These are phyloP conservation scores for Pneumocystis carinii DNA, from an alignment of 1,139 yeast genomes.

Conservation along the genomic window DNA sequence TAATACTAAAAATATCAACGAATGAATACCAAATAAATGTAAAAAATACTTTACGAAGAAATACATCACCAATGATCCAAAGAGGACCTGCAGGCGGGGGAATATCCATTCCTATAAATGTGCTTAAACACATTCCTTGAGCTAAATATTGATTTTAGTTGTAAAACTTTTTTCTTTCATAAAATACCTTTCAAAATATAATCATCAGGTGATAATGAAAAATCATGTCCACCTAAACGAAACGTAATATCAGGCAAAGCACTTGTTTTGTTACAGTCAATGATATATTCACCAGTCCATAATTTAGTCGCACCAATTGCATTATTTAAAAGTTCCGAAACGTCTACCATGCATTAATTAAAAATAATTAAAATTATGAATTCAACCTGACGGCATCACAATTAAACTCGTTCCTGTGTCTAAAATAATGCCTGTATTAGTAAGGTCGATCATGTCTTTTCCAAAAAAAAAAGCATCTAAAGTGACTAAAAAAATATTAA, in stretches of 20 bases:
- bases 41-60: slow-evolving; percentile 48
- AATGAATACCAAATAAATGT: background rate
- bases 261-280: slow-evolving; percentile 77
- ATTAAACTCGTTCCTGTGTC: slow-evolving; percentile 96
- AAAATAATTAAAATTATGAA: background rate
- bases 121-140: slow-evolving; percentile 87
- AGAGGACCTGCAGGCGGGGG: slow-evolving; percentile 93
- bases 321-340: slow-evolving; percentile 86
- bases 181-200: slow-evolving; percentile 54
- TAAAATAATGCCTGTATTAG: slow-evolving; percentile 84
- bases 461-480: slow-evolving; percentile 84
- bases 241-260: slow-evolving; percentile 80
- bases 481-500: slow-evolving; percentile 32
- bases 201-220: slow-evolving; percentile 74
- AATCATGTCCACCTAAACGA: slow-evolving; percentile 76
- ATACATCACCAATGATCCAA: slow-evolving; percentile 93
- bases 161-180: background rate
- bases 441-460: slow-evolving; percentile 71
- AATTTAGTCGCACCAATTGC: slow-evolving; percentile 94
- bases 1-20: slow-evolving; percentile 34
- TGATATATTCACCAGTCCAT: slow-evolving; percentile 92
- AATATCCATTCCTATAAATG: slow-evolving; percentile 93
- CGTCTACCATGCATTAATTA: slow-evolving; percentile 21
- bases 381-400: slow-evolving; percentile 61
- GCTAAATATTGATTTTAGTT: slow-evolving; percentile 23